phyloP scores from a whole-genome alignment of 169 alveolate species.

The Eimeria sp. region DNA sequence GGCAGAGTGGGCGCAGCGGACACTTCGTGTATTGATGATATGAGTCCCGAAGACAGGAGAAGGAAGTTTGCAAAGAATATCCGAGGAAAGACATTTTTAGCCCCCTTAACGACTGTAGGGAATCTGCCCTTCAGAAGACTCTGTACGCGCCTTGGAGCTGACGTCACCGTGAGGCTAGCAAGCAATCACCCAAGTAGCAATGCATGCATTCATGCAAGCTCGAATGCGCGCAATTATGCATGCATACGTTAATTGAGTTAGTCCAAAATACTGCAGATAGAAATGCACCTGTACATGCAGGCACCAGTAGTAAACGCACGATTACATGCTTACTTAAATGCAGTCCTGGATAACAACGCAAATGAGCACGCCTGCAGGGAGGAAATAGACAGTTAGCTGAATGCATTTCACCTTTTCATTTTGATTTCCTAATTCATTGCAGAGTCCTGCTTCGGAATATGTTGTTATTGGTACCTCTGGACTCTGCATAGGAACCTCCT shows the following conservation, averaged over 20 bases:
- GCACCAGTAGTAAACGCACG: background rate
- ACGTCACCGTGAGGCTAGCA: slow-evolving; percentile 76
- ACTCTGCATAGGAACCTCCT: no score
- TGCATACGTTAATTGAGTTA: background rate
- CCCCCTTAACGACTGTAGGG: slow-evolving; percentile 91
- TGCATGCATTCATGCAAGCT: background rate
- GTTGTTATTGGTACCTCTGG: background rate
- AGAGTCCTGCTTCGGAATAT: background rate
- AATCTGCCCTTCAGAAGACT: slow-evolving; percentile 89
- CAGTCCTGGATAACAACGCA: background rate
- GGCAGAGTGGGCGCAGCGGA: slow-evolving; percentile 32
- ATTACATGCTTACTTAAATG: background rate
- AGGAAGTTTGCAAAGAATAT: background rate
- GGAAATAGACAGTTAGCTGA: background rate
- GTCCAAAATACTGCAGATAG: background rate
- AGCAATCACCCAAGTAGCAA: background rate
- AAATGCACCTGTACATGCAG: background rate
- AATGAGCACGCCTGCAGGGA: background rate
- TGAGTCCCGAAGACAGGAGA: background rate
- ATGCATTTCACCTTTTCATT: background rate
- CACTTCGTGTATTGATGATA: background rate
- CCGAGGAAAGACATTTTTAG: slow-evolving; percentile 77
- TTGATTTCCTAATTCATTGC: background rate
- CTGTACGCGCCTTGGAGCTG: slow-evolving; percentile 84
- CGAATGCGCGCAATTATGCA: background rate